phyloP scores from a whole-genome alignment of 345 rosid genomes.

The Rhodamnia argentea region DNA sequence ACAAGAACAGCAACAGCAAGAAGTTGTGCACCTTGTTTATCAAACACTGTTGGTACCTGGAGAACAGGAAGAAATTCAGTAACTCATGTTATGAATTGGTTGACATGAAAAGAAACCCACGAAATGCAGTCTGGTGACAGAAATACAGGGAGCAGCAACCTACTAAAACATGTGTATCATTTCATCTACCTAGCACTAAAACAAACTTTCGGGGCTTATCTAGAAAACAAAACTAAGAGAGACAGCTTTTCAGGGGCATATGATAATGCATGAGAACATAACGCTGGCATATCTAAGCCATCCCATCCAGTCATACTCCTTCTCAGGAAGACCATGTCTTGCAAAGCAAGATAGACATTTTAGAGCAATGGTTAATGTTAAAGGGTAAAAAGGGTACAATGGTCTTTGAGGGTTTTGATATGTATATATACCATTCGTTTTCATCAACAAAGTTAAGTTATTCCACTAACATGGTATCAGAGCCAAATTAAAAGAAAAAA shows the following conservation, averaged over 20 bases:
- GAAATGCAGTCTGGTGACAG: not conserved
- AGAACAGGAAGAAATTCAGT: not conserved
- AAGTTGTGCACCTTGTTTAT: conserved; percentile 88
- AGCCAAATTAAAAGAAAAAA: not conserved
- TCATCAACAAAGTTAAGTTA: too few species aligned
- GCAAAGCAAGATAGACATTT: not conserved
- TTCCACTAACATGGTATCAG: too few species aligned
- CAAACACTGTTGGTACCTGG: conserved; percentile 86
- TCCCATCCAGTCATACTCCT: not conserved
- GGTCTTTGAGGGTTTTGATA: too few species aligned
- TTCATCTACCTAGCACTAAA: not conserved
- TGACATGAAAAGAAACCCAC: not conserved
- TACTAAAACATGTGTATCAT: not conserved
- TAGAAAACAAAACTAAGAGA: not conserved
- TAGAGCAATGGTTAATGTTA: not conserved
- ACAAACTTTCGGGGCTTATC: not conserved
- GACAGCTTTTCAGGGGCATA: not conserved
- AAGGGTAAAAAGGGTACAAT: too few species aligned
- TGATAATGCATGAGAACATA: not conserved
- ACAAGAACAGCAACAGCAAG: conserved; percentile 85
- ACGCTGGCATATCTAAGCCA: not conserved
- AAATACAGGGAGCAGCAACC: not conserved
- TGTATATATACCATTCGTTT: too few species aligned
- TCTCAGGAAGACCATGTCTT: not conserved
- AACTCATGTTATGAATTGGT: not conserved